phyloP scores from a whole-genome alignment of 371 early-diverging fungal genomes.

The Syncephalastrum sp. region DNA sequence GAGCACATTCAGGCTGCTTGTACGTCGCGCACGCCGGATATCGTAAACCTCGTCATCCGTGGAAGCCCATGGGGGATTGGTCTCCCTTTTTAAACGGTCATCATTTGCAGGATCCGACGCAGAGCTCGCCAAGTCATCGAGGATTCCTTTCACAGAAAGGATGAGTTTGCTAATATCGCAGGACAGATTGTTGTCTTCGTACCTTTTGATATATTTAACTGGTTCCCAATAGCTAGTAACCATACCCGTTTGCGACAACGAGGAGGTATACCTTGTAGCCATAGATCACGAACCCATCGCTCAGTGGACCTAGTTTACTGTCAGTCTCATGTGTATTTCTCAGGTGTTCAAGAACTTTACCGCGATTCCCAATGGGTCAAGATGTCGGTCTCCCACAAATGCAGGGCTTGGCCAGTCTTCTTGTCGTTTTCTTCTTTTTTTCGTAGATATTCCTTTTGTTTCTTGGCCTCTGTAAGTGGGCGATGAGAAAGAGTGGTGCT shows the following conservation, averaged over 20 bases:
- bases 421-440: slow-evolving; percentile 25
- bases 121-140: neutral
- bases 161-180: too few relatives aligned
- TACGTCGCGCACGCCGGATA: slow-evolving; percentile 24
- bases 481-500: neutral
- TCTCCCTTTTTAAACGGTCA: neutral
- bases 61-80: neutral
- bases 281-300: slow-evolving; percentile 29
- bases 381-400: slow-evolving; percentile 44
- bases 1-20: slow-evolving; percentile 47
- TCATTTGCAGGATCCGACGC: neutral
- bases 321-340: neutral
- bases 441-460: slow-evolving; percentile 19
- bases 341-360: slow-evolving; percentile 6
- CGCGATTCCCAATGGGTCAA: slow-evolving; percentile 43
- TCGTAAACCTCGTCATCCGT: slow-evolving; percentile 11
- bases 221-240: slow-evolving; percentile 44
- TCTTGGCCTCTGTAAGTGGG: slow-evolving; percentile 34
- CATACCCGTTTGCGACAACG: slow-evolving; percentile 46
- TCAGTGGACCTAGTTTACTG: slow-evolving; percentile 24
- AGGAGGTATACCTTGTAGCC: slow-evolving; percentile 49
- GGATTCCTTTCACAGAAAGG: neutral
- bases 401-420: slow-evolving; percentile 21
- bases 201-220: slow-evolving; percentile 35
- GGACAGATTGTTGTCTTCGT: neutral